phyloP scores from a whole-genome alignment of 176 grass and related monocot genomes.

The Carex myosuroides region DNA sequence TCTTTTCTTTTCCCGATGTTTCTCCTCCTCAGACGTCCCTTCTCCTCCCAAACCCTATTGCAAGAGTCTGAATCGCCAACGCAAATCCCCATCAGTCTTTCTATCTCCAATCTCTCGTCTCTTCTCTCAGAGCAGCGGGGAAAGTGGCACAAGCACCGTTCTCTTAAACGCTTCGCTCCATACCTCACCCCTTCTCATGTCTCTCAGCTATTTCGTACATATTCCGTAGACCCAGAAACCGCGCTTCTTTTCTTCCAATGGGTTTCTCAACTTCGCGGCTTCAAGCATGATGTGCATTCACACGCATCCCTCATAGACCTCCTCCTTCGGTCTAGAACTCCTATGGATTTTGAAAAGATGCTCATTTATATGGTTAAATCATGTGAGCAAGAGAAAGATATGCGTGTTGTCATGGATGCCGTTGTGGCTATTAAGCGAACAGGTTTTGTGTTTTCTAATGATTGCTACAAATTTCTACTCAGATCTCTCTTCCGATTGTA shows the following conservation, averaged over 20 bases:
- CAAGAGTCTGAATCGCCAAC: neutral
- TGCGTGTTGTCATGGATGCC: slow-evolving; percentile 29
- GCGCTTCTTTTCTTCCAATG: slow-evolving; percentile 73
- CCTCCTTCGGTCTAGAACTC: slow-evolving; percentile 29
- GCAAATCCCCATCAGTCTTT: slow-evolving; percentile 3
- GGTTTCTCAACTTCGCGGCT: slow-evolving; percentile 42
- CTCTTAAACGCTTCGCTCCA: slow-evolving; percentile 36
- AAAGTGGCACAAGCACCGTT: slow-evolving; percentile 46
- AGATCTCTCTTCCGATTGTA: slow-evolving; percentile 41
- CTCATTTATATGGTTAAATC: slow-evolving; percentile 61
- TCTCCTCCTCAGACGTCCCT: neutral
- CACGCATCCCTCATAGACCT: slow-evolving; percentile 58
- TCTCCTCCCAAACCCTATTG: neutral
- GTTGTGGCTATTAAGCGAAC: slow-evolving; percentile 53
- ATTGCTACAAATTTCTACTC: slow-evolving; percentile 67
- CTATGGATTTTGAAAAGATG: slow-evolving; percentile 44
- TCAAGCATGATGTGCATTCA: slow-evolving; percentile 55
- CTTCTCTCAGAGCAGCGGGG: slow-evolving; percentile 50
- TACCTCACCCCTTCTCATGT: slow-evolving; percentile 50
- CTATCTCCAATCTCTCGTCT: slow-evolving; percentile 35
- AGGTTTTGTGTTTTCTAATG: slow-evolving; percentile 38
- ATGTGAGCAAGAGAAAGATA: slow-evolving; percentile 33
- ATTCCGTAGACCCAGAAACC: slow-evolving; percentile 31
- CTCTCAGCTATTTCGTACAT: slow-evolving; percentile 33
- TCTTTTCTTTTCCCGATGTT: slow-evolving; percentile 6